A percentile compares a stretch with the other conserved stretches of the same genome.
Conservation (phyloP, 768 basidiomycete genomes). For the Leccinum aurantiacum region DNA sequence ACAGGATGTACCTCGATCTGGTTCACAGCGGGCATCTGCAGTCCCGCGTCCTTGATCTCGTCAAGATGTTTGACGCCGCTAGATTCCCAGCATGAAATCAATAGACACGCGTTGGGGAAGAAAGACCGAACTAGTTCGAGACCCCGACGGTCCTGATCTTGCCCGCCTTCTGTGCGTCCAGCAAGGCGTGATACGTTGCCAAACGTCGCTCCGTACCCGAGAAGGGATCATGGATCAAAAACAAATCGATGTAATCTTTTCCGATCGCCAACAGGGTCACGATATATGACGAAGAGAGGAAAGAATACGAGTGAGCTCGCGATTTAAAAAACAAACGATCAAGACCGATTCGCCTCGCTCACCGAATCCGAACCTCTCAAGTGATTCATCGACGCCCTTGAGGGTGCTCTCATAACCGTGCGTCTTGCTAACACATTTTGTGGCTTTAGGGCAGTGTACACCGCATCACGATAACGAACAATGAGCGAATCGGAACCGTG, state of each 20-base stretch:
- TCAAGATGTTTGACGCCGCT: slow-evolving; percentile 73
- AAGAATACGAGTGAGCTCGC: not conserved
- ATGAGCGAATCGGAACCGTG: no score
- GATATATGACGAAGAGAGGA: not conserved
- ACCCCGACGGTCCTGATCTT: slow-evolving; percentile 74
- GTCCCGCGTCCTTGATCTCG: slow-evolving; percentile 64
- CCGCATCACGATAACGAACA: not conserved
- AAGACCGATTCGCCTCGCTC: slow-evolving; percentile 15
- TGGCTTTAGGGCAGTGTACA: slow-evolving; percentile 37
- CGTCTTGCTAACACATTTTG: slow-evolving; percentile 56
- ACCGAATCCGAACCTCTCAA: slow-evolving; percentile 60
- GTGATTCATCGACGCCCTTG: slow-evolving; percentile 58
- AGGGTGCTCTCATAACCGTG: slow-evolving; percentile 66
- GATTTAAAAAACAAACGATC: not conserved
- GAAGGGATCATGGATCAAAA: slow-evolving; percentile 73
- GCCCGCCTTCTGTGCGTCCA: slow-evolving; percentile 57
- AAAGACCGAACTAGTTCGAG: slow-evolving; percentile 69
- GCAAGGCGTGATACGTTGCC: slow-evolving; percentile 68
- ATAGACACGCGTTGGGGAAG: not conserved
- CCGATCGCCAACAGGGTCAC: not conserved
- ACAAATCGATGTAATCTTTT: slow-evolving; percentile 67
- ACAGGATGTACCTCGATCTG: slow-evolving; percentile 68
- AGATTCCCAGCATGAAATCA: not conserved
- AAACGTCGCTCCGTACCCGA: slow-evolving; percentile 66
- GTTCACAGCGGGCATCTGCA: slow-evolving; percentile 69